Conservation (phyloP, 441 rosid genomes). For the Populus tomentosa region DNA sequence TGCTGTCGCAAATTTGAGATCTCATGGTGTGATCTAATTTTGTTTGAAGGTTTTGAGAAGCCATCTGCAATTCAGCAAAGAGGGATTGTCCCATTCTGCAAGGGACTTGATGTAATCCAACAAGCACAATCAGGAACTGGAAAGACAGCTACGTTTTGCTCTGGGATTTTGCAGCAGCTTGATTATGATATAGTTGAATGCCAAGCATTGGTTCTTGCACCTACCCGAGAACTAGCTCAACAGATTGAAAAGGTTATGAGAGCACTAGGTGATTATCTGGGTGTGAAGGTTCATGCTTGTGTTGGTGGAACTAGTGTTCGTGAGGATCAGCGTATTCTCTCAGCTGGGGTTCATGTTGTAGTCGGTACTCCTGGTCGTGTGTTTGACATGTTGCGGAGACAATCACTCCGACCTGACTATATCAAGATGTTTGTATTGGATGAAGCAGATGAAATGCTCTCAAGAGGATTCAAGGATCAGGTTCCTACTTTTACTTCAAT, state of each 20-base stretch:
- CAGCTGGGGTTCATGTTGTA: slow-evolving; percentile 60
- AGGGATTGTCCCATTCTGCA: slow-evolving; percentile 71
- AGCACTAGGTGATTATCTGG: slow-evolving; percentile 63
- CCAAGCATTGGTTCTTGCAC: slow-evolving; percentile 66
- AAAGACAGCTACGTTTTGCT: slow-evolving; percentile 70
- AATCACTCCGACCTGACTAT: slow-evolving; percentile 52
- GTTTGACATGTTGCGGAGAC: slow-evolving; percentile 63
- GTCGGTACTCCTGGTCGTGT: slow-evolving; percentile 79
- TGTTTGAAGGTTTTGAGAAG: slow-evolving; percentile 58
- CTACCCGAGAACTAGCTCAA: slow-evolving; percentile 65
- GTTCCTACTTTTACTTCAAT: slow-evolving; percentile 13
- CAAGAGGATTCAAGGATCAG: slow-evolving; percentile 70
- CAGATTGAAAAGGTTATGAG: slow-evolving; percentile 80
- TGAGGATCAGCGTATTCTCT: slow-evolving; percentile 60
- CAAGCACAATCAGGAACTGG: slow-evolving; percentile 81
- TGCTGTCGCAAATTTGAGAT: neutral
- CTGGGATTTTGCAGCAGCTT: slow-evolving; percentile 65
- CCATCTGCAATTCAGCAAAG: slow-evolving; percentile 76
- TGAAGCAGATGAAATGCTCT: slow-evolving; percentile 72
- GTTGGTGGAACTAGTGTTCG: slow-evolving; percentile 72
- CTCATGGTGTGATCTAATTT: slow-evolving; percentile 4
- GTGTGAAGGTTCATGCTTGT: slow-evolving; percentile 69
- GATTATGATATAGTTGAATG: slow-evolving; percentile 53
- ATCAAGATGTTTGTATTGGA: slow-evolving; percentile 66
- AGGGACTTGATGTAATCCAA: slow-evolving; percentile 69